Evolutionary conservation across 352 stramenopile species (phyloP).

Genomic region (Thalassiosira hispida): DNA sequence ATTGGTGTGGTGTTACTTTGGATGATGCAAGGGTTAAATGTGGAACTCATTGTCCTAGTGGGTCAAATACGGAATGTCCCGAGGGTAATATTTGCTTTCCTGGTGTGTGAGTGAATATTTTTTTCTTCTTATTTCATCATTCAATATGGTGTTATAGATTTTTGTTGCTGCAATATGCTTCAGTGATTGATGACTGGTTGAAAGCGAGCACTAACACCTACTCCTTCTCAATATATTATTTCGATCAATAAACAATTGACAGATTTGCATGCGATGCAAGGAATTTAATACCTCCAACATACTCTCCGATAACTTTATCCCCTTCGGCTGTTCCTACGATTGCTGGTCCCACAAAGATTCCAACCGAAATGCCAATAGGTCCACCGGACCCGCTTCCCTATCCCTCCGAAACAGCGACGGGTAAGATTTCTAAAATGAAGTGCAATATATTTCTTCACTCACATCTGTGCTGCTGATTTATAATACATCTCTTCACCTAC

Average conservation of each 20-base stretch:
- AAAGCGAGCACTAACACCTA: constrained; percentile 7
- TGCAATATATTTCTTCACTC: too few species aligned
- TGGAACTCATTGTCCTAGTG: constrained; percentile 48
- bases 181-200: too few species aligned
- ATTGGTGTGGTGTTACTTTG: constrained; percentile 45
- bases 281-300: constrained; percentile 31
- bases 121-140: constrained; percentile 1
- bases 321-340: constrained; percentile 13
- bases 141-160: constrained; percentile 1
- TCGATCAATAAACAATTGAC: not conserved
- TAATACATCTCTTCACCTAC: not conserved
- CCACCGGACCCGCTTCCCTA: constrained; percentile 33
- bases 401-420: constrained; percentile 24
- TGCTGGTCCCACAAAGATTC: constrained; percentile 36
- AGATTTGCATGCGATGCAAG: constrained; percentile 40
- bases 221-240: not conserved
- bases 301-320: constrained; percentile 3
- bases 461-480: not conserved
- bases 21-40: constrained; percentile 49
- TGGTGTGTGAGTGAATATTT: constrained; percentile 36
- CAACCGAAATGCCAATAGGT: constrained; percentile 40
- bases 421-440: constrained; percentile 14
- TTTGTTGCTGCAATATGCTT: not conserved
- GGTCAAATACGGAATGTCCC: constrained; percentile 39
- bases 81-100: constrained; percentile 39